A percentile compares a stretch with the other conserved stretches of the same genome.
phyloP scores from a whole-genome alignment of 345 rosid genomes.

The Stellera chamaejasme region DNA sequence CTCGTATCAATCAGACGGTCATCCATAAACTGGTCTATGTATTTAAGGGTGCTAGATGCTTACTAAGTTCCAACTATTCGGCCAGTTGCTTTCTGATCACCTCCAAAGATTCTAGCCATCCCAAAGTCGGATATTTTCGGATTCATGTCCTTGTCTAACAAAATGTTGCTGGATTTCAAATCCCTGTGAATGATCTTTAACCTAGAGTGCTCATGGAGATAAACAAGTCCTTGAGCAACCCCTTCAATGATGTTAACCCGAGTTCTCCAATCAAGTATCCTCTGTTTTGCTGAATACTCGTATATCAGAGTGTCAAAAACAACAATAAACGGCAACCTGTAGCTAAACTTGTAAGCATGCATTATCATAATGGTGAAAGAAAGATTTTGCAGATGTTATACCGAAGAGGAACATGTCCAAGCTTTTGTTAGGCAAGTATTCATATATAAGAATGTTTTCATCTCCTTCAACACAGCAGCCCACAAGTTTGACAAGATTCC shows the following conservation, averaged over 20 bases:
- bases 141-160: too few relatives aligned
- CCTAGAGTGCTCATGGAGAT: slow-evolving; percentile 11
- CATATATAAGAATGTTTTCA: slow-evolving; percentile 10
- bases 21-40: too few relatives aligned
- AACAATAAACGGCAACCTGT: neutral
- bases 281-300: neutral
- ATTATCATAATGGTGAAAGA: too few relatives aligned
- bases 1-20: neutral
- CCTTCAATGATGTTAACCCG: slow-evolving; percentile 6
- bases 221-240: slow-evolving; percentile 7
- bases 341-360: too few relatives aligned
- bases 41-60: too few relatives aligned
- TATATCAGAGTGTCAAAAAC: neutral
- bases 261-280: neutral
- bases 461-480: slow-evolving; percentile 14
- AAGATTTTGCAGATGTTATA: neutral
- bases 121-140: too few relatives aligned
- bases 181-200: slow-evolving; percentile 6
- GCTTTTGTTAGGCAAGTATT: slow-evolving; percentile 12
- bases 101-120: too few relatives aligned
- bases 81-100: too few relatives aligned
- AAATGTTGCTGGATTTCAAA: slow-evolving; percentile 3
- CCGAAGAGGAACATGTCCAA: slow-evolving; percentile 7
- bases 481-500: slow-evolving; percentile 10
- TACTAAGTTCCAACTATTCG: too few relatives aligned